Base-by-base conservation (phyloP, 768 basidiomycete genomes). In the Amanita subjunquillea region DNA sequence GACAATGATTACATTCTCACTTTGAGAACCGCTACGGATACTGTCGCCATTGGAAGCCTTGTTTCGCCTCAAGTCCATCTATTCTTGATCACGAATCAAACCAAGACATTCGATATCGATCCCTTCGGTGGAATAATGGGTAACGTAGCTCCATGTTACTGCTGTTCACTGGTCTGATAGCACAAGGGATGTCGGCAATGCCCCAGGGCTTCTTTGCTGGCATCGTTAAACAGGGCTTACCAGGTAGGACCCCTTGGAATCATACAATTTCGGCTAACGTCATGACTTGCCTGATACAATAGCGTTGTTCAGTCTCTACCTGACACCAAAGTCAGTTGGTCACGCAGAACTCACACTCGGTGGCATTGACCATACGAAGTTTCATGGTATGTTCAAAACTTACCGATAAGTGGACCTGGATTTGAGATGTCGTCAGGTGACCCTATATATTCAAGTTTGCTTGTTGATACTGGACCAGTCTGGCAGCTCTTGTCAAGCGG, bases 51-150 rank as follows among this genome's bases (percentile, higher is more conserved):
- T 12, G 32, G 32, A 32, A 6, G 32, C 10, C 32, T 32, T 32
- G 32, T 32, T 32, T 9, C 32, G 9, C 9, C 9, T 10, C 10
- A 32, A 32, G 32, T 32, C 2, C 0, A 60, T 41, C 63, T 81
- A 17, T 78, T 74, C 61, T 69, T 78, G 29, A 78, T 80, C 63
- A 76, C 75, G 4, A 62, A 75, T 54, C 77, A 81, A 63, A 80
- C 79, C 0, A 63, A 71, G 1, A 67, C 69, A 32, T 80, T 80
- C 62, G 64, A 69, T 46, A 71, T 75, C 15, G 75, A 80, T 63
- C 77, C 32, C 5, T 80, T 78, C 70, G 74, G 73, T 54, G 78
- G 78, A 2, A 80, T 80, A 50, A 75, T 76, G 63, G 32, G 77
- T 73, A 48, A 40, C 10, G 22, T 17, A 34, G 23, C 34, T 27